phyloP scores from a whole-genome alignment of 2,329 filamentous ascomycete species.

The Pestalotiopsis sp. region DNA sequence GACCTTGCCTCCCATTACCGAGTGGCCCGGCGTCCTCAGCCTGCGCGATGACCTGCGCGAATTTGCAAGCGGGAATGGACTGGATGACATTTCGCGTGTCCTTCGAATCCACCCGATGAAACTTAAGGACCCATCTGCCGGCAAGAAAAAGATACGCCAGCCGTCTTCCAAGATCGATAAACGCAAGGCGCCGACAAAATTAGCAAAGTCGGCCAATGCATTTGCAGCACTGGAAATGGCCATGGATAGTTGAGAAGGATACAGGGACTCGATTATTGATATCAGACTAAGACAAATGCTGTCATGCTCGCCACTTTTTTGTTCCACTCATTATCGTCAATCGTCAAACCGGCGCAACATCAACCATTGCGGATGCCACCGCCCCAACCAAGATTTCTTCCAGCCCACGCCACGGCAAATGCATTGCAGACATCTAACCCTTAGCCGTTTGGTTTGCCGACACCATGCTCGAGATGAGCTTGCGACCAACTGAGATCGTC shows the following conservation, averaged over 20 bases:
- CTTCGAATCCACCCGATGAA: slow-evolving; percentile 6
- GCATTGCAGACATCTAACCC: slow-evolving; percentile 1
- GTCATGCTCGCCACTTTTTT: neutral
- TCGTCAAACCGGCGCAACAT: neutral
- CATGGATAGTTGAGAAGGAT: neutral
- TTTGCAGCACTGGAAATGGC: slow-evolving; percentile 3
- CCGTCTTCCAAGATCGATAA: neutral
- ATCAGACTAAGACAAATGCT: neutral
- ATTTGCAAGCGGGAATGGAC: neutral
- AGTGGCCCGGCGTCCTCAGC: slow-evolving; percentile 7
- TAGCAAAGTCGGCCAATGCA: neutral
- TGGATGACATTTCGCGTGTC: slow-evolving; percentile 1
- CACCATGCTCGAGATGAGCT: slow-evolving; percentile 47
- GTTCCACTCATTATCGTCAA: neutral
- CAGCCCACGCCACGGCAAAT: neutral
- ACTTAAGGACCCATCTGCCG: neutral
- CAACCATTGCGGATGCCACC: neutral
- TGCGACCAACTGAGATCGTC: slow-evolving; percentile 56
- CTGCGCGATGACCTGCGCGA: neutral
- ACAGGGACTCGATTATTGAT: neutral
- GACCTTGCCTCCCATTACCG: slow-evolving; percentile 8
- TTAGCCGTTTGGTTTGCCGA: slow-evolving; percentile 10
- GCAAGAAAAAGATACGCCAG: neutral
- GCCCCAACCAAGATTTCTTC: slow-evolving; percentile 1
- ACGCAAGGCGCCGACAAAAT: neutral